phyloP scores from a whole-genome alignment of 257 asterid genomes.

The Solanum paucissectum region DNA sequence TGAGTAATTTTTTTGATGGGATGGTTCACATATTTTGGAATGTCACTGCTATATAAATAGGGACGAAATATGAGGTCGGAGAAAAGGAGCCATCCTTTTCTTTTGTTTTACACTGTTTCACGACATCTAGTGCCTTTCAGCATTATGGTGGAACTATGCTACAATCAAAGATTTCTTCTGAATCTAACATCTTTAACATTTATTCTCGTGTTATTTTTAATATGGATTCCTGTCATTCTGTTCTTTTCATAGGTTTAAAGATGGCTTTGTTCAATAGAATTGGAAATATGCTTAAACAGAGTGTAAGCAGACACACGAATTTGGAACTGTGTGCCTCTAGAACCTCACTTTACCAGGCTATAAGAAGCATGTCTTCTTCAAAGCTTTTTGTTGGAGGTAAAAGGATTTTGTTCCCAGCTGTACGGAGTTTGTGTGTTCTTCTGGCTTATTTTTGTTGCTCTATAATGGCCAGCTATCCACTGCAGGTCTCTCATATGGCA shows the following conservation, averaged over 20 bases:
- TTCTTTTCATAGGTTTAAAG: constrained; percentile 19
- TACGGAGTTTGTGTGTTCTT: not conserved
- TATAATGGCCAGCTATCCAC: not conserved
- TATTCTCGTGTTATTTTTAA: not conserved
- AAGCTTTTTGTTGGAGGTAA: constrained; percentile 91
- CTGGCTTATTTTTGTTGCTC: not conserved
- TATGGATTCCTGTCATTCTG: not conserved
- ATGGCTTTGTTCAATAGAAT: constrained; percentile 79
- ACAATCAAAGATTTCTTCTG: not conserved
- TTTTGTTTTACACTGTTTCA: not conserved
- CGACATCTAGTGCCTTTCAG: not conserved
- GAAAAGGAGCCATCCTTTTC: not conserved
- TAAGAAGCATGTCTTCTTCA: constrained; percentile 59
- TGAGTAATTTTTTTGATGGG: not conserved
- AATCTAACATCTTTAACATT: not conserved
- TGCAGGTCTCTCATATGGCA: constrained; percentile 68
- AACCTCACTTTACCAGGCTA: constrained; percentile 53
- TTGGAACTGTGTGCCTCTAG: constrained; percentile 34
- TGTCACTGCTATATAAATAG: not conserved
- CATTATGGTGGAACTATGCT: not conserved
- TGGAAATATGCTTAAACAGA: constrained; percentile 46
- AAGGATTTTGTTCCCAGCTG: not conserved
- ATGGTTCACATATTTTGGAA: not conserved
- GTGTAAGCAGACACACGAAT: constrained; percentile 27
- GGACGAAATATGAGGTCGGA: not conserved